These are phyloP conservation scores for Fusarium secorum DNA, from an alignment of 2,329 filamentous ascomycete species.

Conservation along the genomic window DNA sequence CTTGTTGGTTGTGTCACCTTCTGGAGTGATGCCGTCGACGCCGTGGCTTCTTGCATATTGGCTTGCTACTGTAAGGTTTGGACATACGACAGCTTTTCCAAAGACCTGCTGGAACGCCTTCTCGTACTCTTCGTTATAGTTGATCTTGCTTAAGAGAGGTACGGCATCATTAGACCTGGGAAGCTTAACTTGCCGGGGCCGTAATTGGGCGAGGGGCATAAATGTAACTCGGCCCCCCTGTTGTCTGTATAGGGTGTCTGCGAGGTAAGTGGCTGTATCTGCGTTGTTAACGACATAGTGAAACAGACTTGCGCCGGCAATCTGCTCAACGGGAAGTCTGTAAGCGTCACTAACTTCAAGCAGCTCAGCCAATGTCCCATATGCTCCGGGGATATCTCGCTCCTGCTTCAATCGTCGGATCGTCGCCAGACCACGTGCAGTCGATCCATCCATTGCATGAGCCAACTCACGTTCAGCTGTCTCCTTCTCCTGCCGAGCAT, in stretches of 20 bases:
- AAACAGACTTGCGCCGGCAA: constrained; percentile 90
- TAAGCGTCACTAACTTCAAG: constrained; percentile 86
- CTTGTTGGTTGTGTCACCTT: constrained; percentile 94
- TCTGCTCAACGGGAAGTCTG: constrained; percentile 88
- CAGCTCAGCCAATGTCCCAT: constrained; percentile 93
- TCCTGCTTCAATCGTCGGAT: constrained; percentile 84
- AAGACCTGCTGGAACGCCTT: constrained; percentile 94
- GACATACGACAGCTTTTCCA: constrained; percentile 92
- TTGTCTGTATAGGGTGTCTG: constrained; percentile 80
- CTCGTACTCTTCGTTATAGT: constrained; percentile 79
- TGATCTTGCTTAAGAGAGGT: constrained; percentile 84
- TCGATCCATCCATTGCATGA: constrained; percentile 88
- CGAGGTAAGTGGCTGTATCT: constrained; percentile 81
- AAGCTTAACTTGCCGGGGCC: constrained; percentile 74
- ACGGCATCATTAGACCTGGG: constrained; percentile 88
- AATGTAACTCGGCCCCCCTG: constrained; percentile 90
- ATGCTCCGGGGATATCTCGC: constrained; percentile 82
- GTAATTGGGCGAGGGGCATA: constrained; percentile 87
- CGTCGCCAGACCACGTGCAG: constrained; percentile 84
- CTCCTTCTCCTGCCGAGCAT: constrained; percentile 78
- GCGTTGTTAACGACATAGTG: constrained; percentile 96
- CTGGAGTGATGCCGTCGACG: constrained; percentile 90
- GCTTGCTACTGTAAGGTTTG: constrained; percentile 83
- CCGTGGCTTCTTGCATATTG: constrained; percentile 93
- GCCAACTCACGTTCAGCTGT: constrained; percentile 80